phyloP scores from a whole-genome alignment of 75 land plant genomes.

The Selaginella tamariscina region DNA sequence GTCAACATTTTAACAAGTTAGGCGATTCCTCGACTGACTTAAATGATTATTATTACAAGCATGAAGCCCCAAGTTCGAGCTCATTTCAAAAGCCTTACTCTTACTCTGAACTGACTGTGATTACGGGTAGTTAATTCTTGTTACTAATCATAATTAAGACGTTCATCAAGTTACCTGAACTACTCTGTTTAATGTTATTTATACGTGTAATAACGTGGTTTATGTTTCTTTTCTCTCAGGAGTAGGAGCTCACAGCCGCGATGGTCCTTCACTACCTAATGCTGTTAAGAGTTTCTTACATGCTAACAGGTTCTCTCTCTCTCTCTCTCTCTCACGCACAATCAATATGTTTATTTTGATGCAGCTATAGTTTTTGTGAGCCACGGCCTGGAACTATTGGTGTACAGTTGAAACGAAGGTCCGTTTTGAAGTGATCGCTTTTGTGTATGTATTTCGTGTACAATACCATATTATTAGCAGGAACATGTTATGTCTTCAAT shows the following conservation, averaged over 20 bases:
- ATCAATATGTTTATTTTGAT: not conserved
- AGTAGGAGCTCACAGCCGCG: not conserved
- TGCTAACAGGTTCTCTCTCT: not conserved
- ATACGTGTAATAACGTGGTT: no score
- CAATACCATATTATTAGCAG: no score
- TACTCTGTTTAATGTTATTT: not conserved
- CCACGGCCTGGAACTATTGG: not conserved
- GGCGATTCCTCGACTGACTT: no score
- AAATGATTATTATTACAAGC: no score
- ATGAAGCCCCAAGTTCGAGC: no score
- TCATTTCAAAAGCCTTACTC: not conserved
- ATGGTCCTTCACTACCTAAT: not conserved
- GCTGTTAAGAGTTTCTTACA: not conserved
- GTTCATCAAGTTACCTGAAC: not conserved
- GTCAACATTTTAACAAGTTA: no score
- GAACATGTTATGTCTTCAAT: no score
- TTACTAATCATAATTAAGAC: not conserved
- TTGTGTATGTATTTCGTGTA: no score
- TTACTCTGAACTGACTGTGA: not conserved
- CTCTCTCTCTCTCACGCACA: not conserved
- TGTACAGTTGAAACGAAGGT: not conserved
- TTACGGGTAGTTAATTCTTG: not conserved
- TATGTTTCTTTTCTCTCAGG: not conserved
- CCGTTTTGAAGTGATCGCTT: no score
- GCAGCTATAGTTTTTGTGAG: not conserved